phyloP scores from a whole-genome alignment of 192 early-diverging fungal genomes.

The Coemansia sp. region DNA sequence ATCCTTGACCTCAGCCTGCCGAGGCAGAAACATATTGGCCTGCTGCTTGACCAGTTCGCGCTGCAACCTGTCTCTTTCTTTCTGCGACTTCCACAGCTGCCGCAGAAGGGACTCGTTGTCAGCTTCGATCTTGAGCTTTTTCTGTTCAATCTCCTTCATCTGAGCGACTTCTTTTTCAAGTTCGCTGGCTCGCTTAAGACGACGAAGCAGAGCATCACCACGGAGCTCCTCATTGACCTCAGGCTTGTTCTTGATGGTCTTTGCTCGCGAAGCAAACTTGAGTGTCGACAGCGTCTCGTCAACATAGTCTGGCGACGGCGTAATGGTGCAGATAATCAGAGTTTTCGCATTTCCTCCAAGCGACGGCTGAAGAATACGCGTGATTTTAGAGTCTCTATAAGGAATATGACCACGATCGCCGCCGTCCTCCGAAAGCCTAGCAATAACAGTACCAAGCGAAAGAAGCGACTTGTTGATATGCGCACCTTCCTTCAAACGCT shows the following conservation, averaged over 20 bases:
- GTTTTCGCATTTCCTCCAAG: conserved; percentile 88
- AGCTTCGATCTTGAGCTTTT: conserved; percentile 52
- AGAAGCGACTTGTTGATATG: conserved; percentile 93
- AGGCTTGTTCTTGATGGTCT: conserved; percentile 82
- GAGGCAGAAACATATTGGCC: conserved; percentile 32
- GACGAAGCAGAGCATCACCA: conserved; percentile 52
- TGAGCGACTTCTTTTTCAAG: conserved; percentile 56
- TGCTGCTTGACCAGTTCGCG: conserved; percentile 48
- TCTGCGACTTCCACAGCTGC: conserved; percentile 54
- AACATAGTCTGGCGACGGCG: conserved; percentile 70
- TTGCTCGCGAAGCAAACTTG: conserved; percentile 92
- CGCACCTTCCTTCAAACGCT: conserved; percentile 93
- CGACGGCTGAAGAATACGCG: conserved; percentile 89
- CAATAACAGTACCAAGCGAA: conserved; percentile 92
- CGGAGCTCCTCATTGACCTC: conserved; percentile 72
- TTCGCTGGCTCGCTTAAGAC: conserved; percentile 47
- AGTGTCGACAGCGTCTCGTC: conserved; percentile 92
- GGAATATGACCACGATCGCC: conserved; percentile 81
- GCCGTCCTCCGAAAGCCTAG: conserved; percentile 73
- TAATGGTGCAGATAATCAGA: conserved; percentile 91
- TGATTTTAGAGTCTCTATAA: conserved; percentile 96
- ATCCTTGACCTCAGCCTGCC: conserved; percentile 10
- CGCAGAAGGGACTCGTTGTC: conserved; percentile 52
- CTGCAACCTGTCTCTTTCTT: conserved; percentile 49
- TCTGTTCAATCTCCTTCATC: conserved; percentile 54